These are phyloP conservation scores for Lentinula boryana DNA, from an alignment of 768 basidiomycete genomes.

Conservation along the genomic window DNA sequence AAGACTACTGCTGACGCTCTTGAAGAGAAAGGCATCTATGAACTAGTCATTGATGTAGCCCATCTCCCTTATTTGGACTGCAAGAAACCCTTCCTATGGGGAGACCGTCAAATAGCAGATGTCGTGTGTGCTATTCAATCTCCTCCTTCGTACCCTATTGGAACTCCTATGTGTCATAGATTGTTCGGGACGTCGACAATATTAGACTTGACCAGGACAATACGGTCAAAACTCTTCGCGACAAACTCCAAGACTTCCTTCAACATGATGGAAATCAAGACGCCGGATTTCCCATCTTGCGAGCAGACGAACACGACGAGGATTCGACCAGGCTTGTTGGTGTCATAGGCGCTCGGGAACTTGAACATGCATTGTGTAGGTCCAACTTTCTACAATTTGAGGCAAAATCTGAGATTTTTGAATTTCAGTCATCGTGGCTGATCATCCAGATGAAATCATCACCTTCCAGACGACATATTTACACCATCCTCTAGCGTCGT, in stretches of 20 bases:
- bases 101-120: conserved; percentile 64
- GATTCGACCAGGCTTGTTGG: conserved; percentile 69
- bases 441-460: conserved; percentile 61
- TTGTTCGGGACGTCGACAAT: conserved; percentile 56
- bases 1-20: conserved; percentile 87
- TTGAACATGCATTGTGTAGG: conserved; percentile 88
- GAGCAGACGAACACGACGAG: conserved; percentile 34
- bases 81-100: conserved; percentile 90
- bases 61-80: conserved; percentile 90
- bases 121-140: conserved; percentile 46
- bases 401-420: not conserved
- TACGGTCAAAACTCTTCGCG: conserved; percentile 71
- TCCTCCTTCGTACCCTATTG: not conserved
- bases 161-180: conserved; percentile 33
- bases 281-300: conserved; percentile 82
- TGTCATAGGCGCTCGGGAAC: conserved; percentile 87
- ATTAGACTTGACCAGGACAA: conserved; percentile 71
- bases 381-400: conserved; percentile 9
- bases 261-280: conserved; percentile 57
- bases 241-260: conserved; percentile 57
- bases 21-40: conserved; percentile 94
- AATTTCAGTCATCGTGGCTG: conserved; percentile 66
- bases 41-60: conserved; percentile 88
- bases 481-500: conserved; percentile 35
- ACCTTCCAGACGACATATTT: conserved; percentile 51